Conservation (phyloP, 495 filamentous ascomycete genomes). For the Tricharina praecox region DNA sequence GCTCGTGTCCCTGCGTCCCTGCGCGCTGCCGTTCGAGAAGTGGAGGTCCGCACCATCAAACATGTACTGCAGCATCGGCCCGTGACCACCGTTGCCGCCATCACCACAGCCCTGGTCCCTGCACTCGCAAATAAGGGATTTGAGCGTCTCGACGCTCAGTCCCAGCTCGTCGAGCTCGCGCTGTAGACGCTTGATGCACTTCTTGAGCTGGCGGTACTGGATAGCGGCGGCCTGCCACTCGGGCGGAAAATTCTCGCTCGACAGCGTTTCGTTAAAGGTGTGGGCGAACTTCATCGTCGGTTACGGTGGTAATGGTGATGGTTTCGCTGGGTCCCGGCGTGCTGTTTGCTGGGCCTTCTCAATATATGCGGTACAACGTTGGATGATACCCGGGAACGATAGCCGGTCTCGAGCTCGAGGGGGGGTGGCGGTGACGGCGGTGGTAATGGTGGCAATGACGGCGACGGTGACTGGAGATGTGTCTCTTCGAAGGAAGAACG, state of each 20-base stretch:
- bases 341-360: too few relatives aligned
- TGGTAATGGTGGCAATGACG: too few relatives aligned
- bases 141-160: slow-evolving; percentile 42
- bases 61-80: slow-evolving; percentile 30
- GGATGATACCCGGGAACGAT: too few relatives aligned
- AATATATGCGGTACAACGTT: too few relatives aligned
- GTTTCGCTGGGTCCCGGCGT: too few relatives aligned
- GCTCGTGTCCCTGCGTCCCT: slow-evolving; percentile 3
- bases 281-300: slow-evolving; percentile 58
- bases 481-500: too few relatives aligned
- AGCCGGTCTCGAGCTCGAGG: too few relatives aligned
- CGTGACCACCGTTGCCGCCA: not conserved
- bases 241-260: slow-evolving; percentile 40
- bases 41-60: slow-evolving; percentile 27
- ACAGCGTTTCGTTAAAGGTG: slow-evolving; percentile 42
- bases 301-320: too few relatives aligned
- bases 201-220: slow-evolving; percentile 57
- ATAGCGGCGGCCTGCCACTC: slow-evolving; percentile 55
- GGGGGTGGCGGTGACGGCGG: too few relatives aligned
- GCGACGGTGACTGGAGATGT: too few relatives aligned
- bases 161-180: slow-evolving; percentile 44
- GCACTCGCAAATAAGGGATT: slow-evolving; percentile 30
- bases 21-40: not conserved
- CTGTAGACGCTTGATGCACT: slow-evolving; percentile 52
- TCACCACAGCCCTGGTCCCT: slow-evolving; percentile 25